phyloP scores from a whole-genome alignment of 345 rosid genomes.

The Syzygium oleosum region DNA sequence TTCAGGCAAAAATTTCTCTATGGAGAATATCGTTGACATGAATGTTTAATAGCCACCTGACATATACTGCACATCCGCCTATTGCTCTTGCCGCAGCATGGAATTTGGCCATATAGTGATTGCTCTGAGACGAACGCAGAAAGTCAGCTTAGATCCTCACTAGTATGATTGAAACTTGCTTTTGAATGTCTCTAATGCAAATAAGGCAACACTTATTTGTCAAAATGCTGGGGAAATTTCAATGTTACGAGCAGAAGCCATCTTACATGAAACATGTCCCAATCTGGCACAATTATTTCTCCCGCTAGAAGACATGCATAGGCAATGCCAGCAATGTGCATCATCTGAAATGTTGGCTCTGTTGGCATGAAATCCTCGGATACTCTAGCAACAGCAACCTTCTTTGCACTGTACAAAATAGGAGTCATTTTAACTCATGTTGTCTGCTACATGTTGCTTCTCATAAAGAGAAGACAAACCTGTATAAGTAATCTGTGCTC shows the following conservation, averaged over 20 bases:
- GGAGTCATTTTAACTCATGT: neutral
- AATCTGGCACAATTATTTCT: slow-evolving; percentile 56
- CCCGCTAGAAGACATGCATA: slow-evolving; percentile 52
- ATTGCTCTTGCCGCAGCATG: slow-evolving; percentile 59
- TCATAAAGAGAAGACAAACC: slow-evolving; percentile 8
- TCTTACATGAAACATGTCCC: slow-evolving; percentile 18
- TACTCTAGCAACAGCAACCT: slow-evolving; percentile 47
- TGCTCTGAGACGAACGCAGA: slow-evolving; percentile 19
- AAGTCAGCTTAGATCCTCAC: neutral
- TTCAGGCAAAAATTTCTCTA: neutral
- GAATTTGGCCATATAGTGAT: slow-evolving; percentile 45
- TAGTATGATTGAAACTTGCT: neutral
- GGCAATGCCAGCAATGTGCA: slow-evolving; percentile 52
- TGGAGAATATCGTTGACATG: slow-evolving; percentile 22
- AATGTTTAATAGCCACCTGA: neutral
- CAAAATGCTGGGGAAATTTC: neutral
- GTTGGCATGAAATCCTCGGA: slow-evolving; percentile 68
- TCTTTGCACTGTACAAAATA: slow-evolving; percentile 24
- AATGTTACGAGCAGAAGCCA: neutral
- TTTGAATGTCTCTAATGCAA: neutral
- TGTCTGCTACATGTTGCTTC: neutral
- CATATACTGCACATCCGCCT: slow-evolving; percentile 52
- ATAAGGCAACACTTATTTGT: neutral
- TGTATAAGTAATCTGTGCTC: slow-evolving; percentile 44
- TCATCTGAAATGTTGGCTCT: slow-evolving; percentile 44